Evolutionary conservation across 2,329 filamentous ascomycete species (phyloP).

Genomic region (Fusarium tanahbumbuense): DNA sequence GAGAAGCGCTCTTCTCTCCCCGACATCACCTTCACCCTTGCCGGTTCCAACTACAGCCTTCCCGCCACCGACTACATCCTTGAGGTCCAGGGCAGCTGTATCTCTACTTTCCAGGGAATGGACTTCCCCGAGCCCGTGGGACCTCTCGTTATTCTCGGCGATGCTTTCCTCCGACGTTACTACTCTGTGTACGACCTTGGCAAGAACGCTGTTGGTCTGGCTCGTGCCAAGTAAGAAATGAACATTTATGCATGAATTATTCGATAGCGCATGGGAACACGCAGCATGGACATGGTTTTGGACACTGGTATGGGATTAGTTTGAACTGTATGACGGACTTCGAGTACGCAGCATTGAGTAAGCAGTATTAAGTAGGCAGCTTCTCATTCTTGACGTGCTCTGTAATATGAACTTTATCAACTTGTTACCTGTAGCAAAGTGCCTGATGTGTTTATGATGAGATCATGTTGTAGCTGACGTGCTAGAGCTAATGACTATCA

Average conservation of each 20-base stretch:
- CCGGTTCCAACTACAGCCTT: constrained; percentile 94
- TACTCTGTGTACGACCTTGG: constrained; percentile 98
- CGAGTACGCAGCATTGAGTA: constrained; percentile 10
- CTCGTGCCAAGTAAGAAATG: constrained; percentile 74
- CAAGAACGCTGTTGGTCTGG: constrained; percentile 88
- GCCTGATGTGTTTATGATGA: constrained; percentile 8
- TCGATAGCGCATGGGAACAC: constrained; percentile 36
- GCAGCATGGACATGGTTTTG: constrained; percentile 34
- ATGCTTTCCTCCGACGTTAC: constrained; percentile 85
- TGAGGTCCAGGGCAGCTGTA: constrained; percentile 93
- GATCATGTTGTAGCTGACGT: not conserved
- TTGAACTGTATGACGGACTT: constrained; percentile 33
- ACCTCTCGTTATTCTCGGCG: constrained; percentile 93
- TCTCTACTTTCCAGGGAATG: constrained; percentile 98
- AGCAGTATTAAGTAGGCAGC: constrained; percentile 12
- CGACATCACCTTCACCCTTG: constrained; percentile 90
- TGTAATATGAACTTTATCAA: constrained; percentile 41
- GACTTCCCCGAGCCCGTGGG: constrained; percentile 89
- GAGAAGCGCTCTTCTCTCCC: constrained; percentile 83
- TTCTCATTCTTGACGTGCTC: constrained; percentile 32
- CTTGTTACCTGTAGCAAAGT: constrained; percentile 10
- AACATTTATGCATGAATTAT: constrained; percentile 31
- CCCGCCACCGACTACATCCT: constrained; percentile 92
- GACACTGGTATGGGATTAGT: constrained; percentile 34
- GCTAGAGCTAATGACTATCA: constrained; percentile 3